A percentile compares a stretch with the other conserved stretches of the same genome.
Conservation (phyloP, 495 filamentous ascomycete genomes). For the Penicillium coffeae region DNA sequence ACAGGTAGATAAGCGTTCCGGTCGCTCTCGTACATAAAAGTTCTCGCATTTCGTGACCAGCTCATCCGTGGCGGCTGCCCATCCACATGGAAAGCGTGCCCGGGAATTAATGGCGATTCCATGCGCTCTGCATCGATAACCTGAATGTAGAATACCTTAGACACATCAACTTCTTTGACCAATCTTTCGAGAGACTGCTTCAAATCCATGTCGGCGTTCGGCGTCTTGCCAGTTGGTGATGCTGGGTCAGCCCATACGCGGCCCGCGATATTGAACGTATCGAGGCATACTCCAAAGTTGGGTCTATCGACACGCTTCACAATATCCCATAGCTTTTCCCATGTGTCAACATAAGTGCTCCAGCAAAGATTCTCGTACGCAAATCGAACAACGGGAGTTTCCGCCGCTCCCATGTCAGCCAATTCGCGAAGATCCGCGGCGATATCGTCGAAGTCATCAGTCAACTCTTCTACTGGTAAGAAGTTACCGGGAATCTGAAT, state of each 20-base stretch:
- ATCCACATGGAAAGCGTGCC: constrained; percentile 59
- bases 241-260: constrained; percentile 66
- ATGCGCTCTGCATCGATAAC: constrained; percentile 66
- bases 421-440: constrained; percentile 57
- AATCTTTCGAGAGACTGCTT: constrained; percentile 52
- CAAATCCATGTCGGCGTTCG: constrained; percentile 56
- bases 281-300: constrained; percentile 71
- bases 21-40: constrained; percentile 65
- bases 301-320: constrained; percentile 56
- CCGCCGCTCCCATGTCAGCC: constrained; percentile 27
- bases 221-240: constrained; percentile 42
- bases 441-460: constrained; percentile 51
- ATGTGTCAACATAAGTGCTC: constrained; percentile 60
- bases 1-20: constrained; percentile 62
- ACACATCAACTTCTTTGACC: constrained; percentile 47
- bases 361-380: constrained; percentile 68
- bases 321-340: constrained; percentile 64
- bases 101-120: constrained; percentile 46
- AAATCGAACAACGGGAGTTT: constrained; percentile 52
- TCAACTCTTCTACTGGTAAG: constrained; percentile 48
- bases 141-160: constrained; percentile 70
- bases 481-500: constrained; percentile 68
- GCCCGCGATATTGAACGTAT: constrained; percentile 73
- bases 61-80: constrained; percentile 65
- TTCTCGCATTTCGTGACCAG: constrained; percentile 69